These are phyloP conservation scores for Blakeslea trispora DNA, from an alignment of 371 early-diverging fungal species.

Conservation along the genomic window DNA sequence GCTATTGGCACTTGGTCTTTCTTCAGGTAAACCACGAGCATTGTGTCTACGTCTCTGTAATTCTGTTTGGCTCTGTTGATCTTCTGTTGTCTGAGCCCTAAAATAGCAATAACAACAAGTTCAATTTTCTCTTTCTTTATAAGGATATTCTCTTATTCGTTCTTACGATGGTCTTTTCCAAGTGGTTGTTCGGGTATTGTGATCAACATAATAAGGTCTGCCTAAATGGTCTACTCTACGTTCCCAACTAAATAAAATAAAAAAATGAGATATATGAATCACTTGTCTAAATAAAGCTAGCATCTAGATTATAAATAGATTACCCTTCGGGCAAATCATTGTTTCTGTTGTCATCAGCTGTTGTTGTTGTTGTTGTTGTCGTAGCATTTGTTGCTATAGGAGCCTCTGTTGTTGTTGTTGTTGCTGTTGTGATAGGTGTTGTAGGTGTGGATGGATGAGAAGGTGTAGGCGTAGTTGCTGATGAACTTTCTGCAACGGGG, in stretches of 20 bases:
- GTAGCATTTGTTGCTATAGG: neutral
- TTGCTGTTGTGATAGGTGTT: slow-evolving; percentile 18
- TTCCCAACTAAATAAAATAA: slow-evolving; percentile 62
- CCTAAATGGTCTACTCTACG: slow-evolving; percentile 68
- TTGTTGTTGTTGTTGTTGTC: slow-evolving; percentile 11
- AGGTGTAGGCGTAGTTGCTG: slow-evolving; percentile 15
- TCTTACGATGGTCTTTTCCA: slow-evolving; percentile 70
- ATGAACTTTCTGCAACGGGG: slow-evolving; percentile 2
- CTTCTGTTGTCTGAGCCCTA: slow-evolving; percentile 48
- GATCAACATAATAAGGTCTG: slow-evolving; percentile 75
- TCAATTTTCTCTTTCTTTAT: no score
- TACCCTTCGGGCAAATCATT: slow-evolving; percentile 76
- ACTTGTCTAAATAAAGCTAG: slow-evolving; percentile 1
- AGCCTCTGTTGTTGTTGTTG: slow-evolving; percentile 7
- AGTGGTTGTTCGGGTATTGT: slow-evolving; percentile 69
- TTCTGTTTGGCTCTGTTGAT: slow-evolving; percentile 63
- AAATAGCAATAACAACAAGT: no score
- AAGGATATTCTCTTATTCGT: no score
- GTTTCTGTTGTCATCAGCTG: slow-evolving; percentile 23
- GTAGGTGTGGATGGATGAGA: slow-evolving; percentile 26
- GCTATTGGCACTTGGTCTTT: slow-evolving; percentile 29
- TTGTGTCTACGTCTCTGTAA: slow-evolving; percentile 76
- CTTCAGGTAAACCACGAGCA: slow-evolving; percentile 80
- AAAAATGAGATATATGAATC: neutral
- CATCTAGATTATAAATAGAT: neutral